Conservation (phyloP, 1,284 basidiomycete genomes). For the Leccinum griseonigrum region DNA sequence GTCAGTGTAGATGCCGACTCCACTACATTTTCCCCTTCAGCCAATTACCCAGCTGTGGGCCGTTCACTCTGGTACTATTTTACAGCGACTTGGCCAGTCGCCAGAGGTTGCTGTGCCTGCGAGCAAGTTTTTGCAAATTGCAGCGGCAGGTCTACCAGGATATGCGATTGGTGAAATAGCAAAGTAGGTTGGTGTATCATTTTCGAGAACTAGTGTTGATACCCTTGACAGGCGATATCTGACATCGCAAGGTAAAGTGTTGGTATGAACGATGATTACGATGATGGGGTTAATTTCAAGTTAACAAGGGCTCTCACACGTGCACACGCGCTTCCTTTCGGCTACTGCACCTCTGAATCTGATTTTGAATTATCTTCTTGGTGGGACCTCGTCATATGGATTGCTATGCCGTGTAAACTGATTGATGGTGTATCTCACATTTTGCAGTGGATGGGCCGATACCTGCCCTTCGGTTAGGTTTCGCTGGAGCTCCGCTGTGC, state of each 20-base stretch:
- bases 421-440: neutral
- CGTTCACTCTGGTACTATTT: conserved; percentile 17
- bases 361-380: conserved; percentile 28
- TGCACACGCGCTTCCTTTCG: conserved; percentile 25
- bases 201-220: conserved; percentile 7
- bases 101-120: conserved; percentile 20
- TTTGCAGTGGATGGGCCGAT: conserved; percentile 26
- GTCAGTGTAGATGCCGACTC: neutral
- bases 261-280: neutral
- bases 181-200: conserved; percentile 15
- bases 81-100: conserved; percentile 25
- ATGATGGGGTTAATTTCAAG: neutral
- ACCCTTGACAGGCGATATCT: conserved; percentile 18
- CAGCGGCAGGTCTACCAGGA: conserved; percentile 26
- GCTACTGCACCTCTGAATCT: conserved; percentile 26
- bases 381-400: conserved; percentile 7
- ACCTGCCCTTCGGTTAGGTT: conserved; percentile 27
- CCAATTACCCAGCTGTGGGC: conserved; percentile 26
- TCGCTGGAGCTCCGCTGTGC: conserved; percentile 27
- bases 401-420: neutral
- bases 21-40: conserved; percentile 2
- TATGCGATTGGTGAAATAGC: conserved; percentile 31
- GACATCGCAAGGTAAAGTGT: conserved; percentile 24
- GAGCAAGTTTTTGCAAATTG: conserved; percentile 24
- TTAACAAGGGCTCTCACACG: conserved; percentile 18